These are phyloP conservation scores for Pleurotus platypus DNA, from an alignment of 768 basidiomycete genomes.

Conservation along the genomic window DNA sequence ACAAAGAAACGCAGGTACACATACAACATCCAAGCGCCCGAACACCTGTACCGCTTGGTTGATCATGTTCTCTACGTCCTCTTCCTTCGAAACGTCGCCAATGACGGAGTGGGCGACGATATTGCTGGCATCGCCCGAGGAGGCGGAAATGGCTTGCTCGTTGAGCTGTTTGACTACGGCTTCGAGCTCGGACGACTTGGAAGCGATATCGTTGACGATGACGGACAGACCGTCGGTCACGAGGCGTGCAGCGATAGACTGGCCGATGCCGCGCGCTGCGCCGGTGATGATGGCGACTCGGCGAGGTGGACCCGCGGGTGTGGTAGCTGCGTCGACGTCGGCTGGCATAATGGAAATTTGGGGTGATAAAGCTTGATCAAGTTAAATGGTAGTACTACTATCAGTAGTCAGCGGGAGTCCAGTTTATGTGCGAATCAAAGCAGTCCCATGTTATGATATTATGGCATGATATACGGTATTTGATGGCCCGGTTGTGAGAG, in stretches of 20 bases:
- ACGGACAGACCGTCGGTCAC: constrained; percentile 38
- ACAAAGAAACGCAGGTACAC: not conserved
- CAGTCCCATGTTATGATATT: too few relatives aligned
- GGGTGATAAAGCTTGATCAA: not conserved
- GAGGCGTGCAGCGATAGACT: constrained; percentile 35
- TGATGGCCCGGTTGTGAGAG: too few relatives aligned
- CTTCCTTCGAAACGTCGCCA: constrained; percentile 3
- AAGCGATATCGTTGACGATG: constrained; percentile 33
- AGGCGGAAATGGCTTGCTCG: constrained; percentile 10
- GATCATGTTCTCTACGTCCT: constrained; percentile 1
- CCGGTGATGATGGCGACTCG: constrained; percentile 33
- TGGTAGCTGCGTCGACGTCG: not conserved
- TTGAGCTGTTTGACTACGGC: constrained; percentile 20
- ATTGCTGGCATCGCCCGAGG: not conserved
- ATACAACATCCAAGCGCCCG: constrained; percentile 6
- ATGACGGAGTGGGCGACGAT: not conserved
- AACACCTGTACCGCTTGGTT: constrained; percentile 1
- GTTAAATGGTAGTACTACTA: constrained; percentile 12
- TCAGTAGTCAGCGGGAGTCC: too few relatives aligned
- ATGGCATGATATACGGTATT: too few relatives aligned
- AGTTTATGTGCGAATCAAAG: too few relatives aligned
- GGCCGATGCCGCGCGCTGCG: constrained; percentile 38
- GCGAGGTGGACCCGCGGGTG: constrained; percentile 2
- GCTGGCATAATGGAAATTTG: not conserved
- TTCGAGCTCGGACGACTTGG: constrained; percentile 20